A percentile compares a stretch with the other conserved stretches of the same genome.
Evolutionary conservation across 2,329 filamentous ascomycete genomes (phyloP).

Genomic region (Elsinoe batatas): DNA sequence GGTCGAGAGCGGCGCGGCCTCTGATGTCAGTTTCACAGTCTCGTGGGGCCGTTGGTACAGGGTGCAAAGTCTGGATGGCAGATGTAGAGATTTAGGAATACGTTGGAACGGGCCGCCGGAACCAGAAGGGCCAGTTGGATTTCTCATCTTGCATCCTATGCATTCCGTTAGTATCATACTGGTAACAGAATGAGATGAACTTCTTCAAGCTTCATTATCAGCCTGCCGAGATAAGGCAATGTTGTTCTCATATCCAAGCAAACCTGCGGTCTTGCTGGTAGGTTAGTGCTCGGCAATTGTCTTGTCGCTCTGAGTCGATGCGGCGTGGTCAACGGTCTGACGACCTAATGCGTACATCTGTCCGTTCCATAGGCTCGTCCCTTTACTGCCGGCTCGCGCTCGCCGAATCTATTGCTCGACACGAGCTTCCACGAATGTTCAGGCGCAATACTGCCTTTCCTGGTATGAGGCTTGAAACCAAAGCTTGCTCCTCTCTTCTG

Average conservation of each 20-base stretch:
- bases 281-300: too few species aligned
- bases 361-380: background rate
- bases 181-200: background rate
- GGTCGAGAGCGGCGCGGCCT: background rate
- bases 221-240: background rate
- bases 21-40: background rate
- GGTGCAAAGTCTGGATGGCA: background rate
- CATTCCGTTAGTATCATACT: background rate
- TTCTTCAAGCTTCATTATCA: background rate
- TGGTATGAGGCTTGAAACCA: background rate
- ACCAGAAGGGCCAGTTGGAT: background rate
- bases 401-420: background rate
- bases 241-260: background rate
- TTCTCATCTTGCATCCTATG: background rate
- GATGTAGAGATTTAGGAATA: background rate
- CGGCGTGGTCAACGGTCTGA: background rate
- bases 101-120: conserved; percentile 2
- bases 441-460: background rate
- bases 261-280: background rate
- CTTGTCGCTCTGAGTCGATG: background rate
- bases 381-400: background rate
- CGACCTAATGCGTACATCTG: background rate
- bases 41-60: conserved; percentile 2
- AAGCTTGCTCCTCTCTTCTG: background rate
- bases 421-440: background rate